Percentiles rank a stretch among this genome's conserved stretches.
Evolutionary conservation across 305 asterid species (phyloP).

Genomic region (Rubia tinctorum): DNA sequence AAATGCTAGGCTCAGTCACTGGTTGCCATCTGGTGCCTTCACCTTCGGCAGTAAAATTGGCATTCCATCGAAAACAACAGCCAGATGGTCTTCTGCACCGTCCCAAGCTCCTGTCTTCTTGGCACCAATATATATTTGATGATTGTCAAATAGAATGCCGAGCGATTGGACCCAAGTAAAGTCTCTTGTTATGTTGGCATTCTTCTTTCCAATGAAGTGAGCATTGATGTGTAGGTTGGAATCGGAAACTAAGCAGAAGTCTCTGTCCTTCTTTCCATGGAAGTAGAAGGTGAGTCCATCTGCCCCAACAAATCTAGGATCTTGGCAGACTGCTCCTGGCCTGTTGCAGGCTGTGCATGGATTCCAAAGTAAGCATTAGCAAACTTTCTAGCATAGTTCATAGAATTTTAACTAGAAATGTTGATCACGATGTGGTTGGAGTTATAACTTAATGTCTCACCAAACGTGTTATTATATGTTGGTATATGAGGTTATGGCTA

Average conservation of each 20-base stretch:
- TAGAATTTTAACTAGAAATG: not conserved
- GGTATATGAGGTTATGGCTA: too few species aligned
- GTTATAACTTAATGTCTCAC: too few species aligned
- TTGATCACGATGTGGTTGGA: not conserved
- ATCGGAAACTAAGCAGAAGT: constrained; percentile 74
- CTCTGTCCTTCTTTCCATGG: constrained; percentile 66
- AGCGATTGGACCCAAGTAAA: constrained; percentile 6
- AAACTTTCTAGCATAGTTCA: not conserved
- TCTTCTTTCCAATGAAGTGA: constrained; percentile 71
- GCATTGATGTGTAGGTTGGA: constrained; percentile 77
- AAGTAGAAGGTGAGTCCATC: constrained; percentile 86
- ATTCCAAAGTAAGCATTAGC: not conserved
- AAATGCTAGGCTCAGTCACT: constrained; percentile 13
- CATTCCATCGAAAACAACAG: constrained; percentile 41
- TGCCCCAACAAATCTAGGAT: constrained; percentile 74
- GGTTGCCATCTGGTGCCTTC: constrained; percentile 50
- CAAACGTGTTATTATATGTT: too few species aligned
- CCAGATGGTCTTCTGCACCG: constrained; percentile 46
- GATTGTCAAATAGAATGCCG: too few species aligned
- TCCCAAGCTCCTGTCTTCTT: constrained; percentile 57
- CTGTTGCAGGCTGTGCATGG: constrained; percentile 51
- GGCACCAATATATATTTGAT: too few species aligned
- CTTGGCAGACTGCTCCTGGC: constrained; percentile 88
- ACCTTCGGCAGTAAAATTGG: constrained; percentile 30
- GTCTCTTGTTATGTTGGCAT: constrained; percentile 62